Percentiles rank a stretch among this genome's conserved stretches.
Evolutionary conservation across 129 eudicot genomes (phyloP).

Genomic region (Ambrosia trifida): DNA sequence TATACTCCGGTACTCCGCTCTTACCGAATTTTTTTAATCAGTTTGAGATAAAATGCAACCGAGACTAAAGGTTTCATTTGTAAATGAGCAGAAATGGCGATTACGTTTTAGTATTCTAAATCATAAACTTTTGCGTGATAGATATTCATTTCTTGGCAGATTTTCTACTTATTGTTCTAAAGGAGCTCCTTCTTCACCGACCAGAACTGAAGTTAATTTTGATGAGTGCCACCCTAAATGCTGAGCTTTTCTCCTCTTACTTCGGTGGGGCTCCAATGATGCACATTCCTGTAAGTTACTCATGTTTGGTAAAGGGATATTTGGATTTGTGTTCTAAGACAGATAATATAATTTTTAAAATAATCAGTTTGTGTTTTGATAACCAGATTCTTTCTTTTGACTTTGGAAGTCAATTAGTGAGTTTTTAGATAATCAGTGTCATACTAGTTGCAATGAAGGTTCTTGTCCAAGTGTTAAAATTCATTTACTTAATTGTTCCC

Average conservation of each 20-base stretch:
- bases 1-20: not conserved
- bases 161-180: conserved; percentile 91
- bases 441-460: not conserved
- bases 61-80: not conserved
- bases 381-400: not conserved
- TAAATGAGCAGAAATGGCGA: not conserved
- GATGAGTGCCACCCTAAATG: conserved; percentile 98
- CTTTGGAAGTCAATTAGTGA: not conserved
- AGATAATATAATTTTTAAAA: not conserved
- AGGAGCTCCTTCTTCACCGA: conserved; percentile 97
- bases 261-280: conserved; percentile 90
- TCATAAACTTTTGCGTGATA: conserved; percentile 17
- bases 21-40: not conserved
- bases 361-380: conserved; percentile 1
- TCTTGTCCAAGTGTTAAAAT: not conserved
- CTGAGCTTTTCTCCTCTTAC: conserved; percentile 94
- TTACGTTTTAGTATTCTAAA: not conserved
- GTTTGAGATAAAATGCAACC: not conserved
- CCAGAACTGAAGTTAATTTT: conserved; percentile 82
- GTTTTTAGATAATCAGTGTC: not conserved
- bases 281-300: conserved; percentile 79
- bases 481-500: not conserved
- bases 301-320: not conserved
- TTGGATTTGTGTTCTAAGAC: not conserved
- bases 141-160: conserved; percentile 48